These are phyloP conservation scores for Aspergillus novofumigatus DNA, from an alignment of 2,329 filamentous ascomycete species.

Conservation along the genomic window DNA sequence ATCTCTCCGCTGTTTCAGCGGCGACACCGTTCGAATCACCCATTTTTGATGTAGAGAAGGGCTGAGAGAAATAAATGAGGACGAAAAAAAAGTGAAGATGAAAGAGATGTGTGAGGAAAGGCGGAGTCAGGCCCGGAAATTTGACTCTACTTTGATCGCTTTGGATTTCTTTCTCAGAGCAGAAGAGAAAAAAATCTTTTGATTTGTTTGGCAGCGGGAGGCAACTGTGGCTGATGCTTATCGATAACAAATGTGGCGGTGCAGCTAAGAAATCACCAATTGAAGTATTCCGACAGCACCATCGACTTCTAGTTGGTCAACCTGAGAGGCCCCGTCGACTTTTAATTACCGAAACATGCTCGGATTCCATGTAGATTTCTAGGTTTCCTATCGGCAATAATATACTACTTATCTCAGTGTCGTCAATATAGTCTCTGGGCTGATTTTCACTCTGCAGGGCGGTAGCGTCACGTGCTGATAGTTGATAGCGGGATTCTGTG, in stretches of 20 bases:
- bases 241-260: slow-evolving; percentile 33
- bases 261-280: slow-evolving; percentile 4
- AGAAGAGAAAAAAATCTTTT: slow-evolving; percentile 31
- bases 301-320: too few relatives aligned
- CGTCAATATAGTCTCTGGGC: neutral
- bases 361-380: neutral
- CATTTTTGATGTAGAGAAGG: slow-evolving; percentile 30
- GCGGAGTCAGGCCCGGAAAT: neutral
- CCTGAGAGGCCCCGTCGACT: neutral
- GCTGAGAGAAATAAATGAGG: slow-evolving; percentile 12
- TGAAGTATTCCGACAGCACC: neutral
- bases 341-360: neutral
- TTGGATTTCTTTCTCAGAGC: slow-evolving; percentile 11
- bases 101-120: slow-evolving; percentile 15
- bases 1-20: slow-evolving; percentile 46
- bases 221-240: slow-evolving; percentile 32
- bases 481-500: slow-evolving; percentile 12
- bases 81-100: slow-evolving; percentile 16
- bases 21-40: slow-evolving; percentile 50
- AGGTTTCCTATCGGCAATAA: neutral
- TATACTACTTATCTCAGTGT: neutral
- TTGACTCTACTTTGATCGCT: slow-evolving; percentile 5
- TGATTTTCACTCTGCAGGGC: neutral
- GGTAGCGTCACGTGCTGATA: slow-evolving; percentile 27
- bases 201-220: slow-evolving; percentile 27